A percentile compares a stretch with the other conserved stretches of the same genome.
Evolutionary conservation across 179 eudicot species (phyloP).

Genomic region (Silene coronaria): DNA sequence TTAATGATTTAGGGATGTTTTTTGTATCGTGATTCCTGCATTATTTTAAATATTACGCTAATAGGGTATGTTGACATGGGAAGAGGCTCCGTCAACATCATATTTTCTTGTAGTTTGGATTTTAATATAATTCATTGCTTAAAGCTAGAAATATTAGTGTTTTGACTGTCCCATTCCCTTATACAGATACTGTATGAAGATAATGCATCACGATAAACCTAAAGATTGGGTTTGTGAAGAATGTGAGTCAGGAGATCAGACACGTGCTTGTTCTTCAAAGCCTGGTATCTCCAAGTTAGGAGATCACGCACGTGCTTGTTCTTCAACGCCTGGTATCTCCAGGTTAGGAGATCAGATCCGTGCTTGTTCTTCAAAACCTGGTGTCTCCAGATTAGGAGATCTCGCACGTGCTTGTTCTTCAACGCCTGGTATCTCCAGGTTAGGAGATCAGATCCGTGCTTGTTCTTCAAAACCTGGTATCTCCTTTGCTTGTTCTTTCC

Average conservation of each 20-base stretch:
- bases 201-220: background rate
- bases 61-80: background rate
- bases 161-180: background rate
- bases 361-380: background rate
- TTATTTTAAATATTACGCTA: background rate
- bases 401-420: too few species aligned
- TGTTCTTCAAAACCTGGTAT: conserved; percentile 14
- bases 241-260: conserved; percentile 13
- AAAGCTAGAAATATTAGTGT: background rate
- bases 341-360: too few species aligned
- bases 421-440: too few species aligned
- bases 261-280: conserved; percentile 5
- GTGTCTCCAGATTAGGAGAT: background rate
- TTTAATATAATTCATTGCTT: background rate
- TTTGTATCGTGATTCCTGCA: too few species aligned
- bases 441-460: too few species aligned
- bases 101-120: background rate
- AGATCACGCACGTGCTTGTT: too few species aligned
- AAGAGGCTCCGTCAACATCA: background rate
- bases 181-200: conserved; percentile 33
- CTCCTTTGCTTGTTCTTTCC: background rate
- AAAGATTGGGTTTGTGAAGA: conserved; percentile 33
- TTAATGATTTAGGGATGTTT: too few species aligned
- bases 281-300: too few species aligned
- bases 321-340: too few species aligned